Percentiles rank a stretch among this genome's conserved stretches.
phyloP scores from a whole-genome alignment of 345 rosid genomes.

The Acer campestre region DNA sequence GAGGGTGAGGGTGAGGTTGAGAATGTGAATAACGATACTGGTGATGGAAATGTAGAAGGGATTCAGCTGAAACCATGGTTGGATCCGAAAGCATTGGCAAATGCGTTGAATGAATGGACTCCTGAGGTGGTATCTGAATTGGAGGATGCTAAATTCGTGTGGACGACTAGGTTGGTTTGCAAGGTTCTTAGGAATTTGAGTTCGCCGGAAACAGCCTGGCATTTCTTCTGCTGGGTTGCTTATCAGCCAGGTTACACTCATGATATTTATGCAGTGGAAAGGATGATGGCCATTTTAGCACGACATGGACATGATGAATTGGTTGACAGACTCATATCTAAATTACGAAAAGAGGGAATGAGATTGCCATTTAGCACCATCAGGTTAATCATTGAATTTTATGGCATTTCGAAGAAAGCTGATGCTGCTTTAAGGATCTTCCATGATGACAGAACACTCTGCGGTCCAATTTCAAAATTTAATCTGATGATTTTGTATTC shows the following conservation, averaged over 20 bases:
- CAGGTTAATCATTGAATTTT: slow-evolving; percentile 71
- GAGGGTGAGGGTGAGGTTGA: slow-evolving; percentile 34
- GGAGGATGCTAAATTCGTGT: slow-evolving; percentile 73
- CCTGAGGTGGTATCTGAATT: slow-evolving; percentile 59
- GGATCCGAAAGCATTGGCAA: slow-evolving; percentile 86
- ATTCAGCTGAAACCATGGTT: slow-evolving; percentile 79
- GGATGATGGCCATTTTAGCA: slow-evolving; percentile 79
- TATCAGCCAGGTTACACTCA: slow-evolving; percentile 83
- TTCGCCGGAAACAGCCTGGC: slow-evolving; percentile 79
- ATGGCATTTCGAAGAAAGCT: slow-evolving; percentile 80
- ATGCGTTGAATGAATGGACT: slow-evolving; percentile 63
- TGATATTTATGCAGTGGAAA: slow-evolving; percentile 69
- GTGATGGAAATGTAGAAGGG: slow-evolving; percentile 24
- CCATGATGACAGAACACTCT: slow-evolving; percentile 52
- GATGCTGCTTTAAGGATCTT: slow-evolving; percentile 88
- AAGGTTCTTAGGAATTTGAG: slow-evolving; percentile 76
- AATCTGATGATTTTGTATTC: slow-evolving; percentile 78
- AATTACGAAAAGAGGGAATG: slow-evolving; percentile 67
- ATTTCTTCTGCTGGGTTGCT: slow-evolving; percentile 91
- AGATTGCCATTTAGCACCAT: slow-evolving; percentile 78
- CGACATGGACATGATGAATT: slow-evolving; percentile 65
- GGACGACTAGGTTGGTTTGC: slow-evolving; percentile 85
- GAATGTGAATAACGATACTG: slow-evolving; percentile 23
- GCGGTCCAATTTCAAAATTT: slow-evolving; percentile 53
- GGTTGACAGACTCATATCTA: slow-evolving; percentile 67